phyloP scores from a whole-genome alignment of 495 filamentous ascomycete genomes.

The Penicillium pancosmium region DNA sequence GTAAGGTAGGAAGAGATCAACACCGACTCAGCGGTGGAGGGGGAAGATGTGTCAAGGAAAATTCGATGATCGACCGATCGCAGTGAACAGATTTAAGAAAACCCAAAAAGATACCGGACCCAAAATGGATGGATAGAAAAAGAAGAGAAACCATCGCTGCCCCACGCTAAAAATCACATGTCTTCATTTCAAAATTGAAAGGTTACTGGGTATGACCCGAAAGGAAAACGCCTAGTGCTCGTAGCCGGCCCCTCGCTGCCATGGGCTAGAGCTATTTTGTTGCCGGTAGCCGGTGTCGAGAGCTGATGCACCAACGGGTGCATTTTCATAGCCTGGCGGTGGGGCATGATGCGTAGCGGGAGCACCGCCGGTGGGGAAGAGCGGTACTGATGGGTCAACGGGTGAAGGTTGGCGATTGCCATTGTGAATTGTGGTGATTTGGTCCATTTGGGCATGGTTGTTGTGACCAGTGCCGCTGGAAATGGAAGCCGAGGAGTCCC shows the following conservation, averaged over 20 bases:
- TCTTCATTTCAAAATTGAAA: slow-evolving; percentile 43
- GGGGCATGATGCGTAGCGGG: slow-evolving; percentile 33
- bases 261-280: slow-evolving; percentile 63
- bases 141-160: slow-evolving; percentile 33
- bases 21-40: slow-evolving; percentile 11
- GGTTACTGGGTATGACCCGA: slow-evolving; percentile 20
- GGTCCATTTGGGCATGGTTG: slow-evolving; percentile 33
- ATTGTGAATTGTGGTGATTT: slow-evolving; percentile 16
- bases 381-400: slow-evolving; percentile 63
- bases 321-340: slow-evolving; percentile 39
- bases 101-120: slow-evolving; percentile 21
- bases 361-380: slow-evolving; percentile 56
- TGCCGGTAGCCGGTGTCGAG: slow-evolving; percentile 41
- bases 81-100: slow-evolving; percentile 17
- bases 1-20: slow-evolving; percentile 7
- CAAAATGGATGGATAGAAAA: slow-evolving; percentile 27
- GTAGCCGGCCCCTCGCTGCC: slow-evolving; percentile 69
- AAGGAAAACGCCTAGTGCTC: slow-evolving; percentile 50
- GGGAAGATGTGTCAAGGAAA: slow-evolving; percentile 12
- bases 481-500: slow-evolving; percentile 69
- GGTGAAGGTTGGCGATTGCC: slow-evolving; percentile 49
- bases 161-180: slow-evolving; percentile 46
- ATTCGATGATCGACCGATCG: slow-evolving; percentile 7
- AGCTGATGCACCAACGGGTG: slow-evolving; percentile 34
- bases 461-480: slow-evolving; percentile 50